A percentile compares a stretch with the other conserved stretches of the same genome.
Evolutionary conservation across 2,329 filamentous ascomycete species (phyloP).

Genomic region (Trichophyton equinum): DNA sequence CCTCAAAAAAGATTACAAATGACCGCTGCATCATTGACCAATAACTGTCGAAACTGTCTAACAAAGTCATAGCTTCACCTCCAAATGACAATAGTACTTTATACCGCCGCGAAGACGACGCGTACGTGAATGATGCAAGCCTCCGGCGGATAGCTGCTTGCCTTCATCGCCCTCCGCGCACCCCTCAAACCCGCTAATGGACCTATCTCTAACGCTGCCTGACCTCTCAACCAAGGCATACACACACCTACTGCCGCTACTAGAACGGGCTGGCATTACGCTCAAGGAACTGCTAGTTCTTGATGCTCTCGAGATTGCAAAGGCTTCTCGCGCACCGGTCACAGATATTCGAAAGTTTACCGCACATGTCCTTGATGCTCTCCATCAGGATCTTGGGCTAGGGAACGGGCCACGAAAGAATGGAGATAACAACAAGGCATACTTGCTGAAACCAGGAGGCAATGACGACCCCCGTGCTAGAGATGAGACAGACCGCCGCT

Average conservation of each 20-base stretch:
- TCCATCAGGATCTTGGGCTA: conserved; percentile 51
- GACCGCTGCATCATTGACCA: too few relatives aligned
- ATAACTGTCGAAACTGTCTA: too few relatives aligned
- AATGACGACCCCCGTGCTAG: not conserved
- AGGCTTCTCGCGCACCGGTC: conserved; percentile 68
- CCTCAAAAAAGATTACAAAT: too few relatives aligned
- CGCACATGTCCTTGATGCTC: conserved; percentile 50
- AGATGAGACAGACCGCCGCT: not conserved
- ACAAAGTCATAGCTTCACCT: not conserved
- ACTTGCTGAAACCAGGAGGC: not conserved
- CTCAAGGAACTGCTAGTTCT: conserved; percentile 76
- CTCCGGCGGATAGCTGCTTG: not conserved
- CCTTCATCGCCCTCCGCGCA: not conserved
- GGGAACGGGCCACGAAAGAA: conserved; percentile 9
- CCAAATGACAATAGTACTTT: not conserved
- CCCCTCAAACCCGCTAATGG: conserved; percentile 29
- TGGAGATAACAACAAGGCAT: conserved; percentile 4
- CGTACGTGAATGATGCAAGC: conserved; percentile 1
- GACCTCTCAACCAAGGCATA: conserved; percentile 61
- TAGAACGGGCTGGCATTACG: conserved; percentile 67
- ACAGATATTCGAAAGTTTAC: conserved; percentile 66
- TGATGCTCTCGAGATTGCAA: conserved; percentile 70
- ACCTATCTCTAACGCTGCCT: conserved; percentile 72
- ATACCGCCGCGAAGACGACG: not conserved
- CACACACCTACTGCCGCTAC: conserved; percentile 60